Evolutionary conservation across 2,329 filamentous ascomycete genomes (phyloP), one percentile per base, ranked within the genome.

Genomic region (Blastomyces silverae): DNA sequence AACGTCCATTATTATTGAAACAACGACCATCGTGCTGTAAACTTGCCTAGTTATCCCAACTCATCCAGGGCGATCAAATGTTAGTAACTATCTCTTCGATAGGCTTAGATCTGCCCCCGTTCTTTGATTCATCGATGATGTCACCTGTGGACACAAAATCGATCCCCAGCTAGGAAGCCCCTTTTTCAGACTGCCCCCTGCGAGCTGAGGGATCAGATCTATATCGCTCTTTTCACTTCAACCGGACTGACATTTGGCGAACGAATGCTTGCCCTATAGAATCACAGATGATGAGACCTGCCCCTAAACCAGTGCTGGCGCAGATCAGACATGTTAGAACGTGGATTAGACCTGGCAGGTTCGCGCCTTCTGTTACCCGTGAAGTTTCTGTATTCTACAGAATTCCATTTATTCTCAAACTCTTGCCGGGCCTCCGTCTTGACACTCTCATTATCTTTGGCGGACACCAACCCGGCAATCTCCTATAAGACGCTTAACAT

Each of bases 301-400:
- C 31, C 31, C 31, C 31, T 34, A 4, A 34, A 34, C 31, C 31
- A 34, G 31, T 34, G 31, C 31, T 34, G 31, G 6, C 31, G 31
- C 61, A 70, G 59, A 70, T 69, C 42, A 64, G 65, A 50, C 56
- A 64, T 55, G 42, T 69, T 64, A 64, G 67, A 57, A 66, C 65
- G 31, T 15, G 37, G 65, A 44, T 57, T 58, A 31, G 31, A 62
- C 7, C 3, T 34, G 20, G 0, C 31, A 58, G 22, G 34, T 31
- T 5, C 31, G 5, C 31, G 31, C 31, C 31, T 31, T 31, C 31
- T 31, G 31, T 5, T 31, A 31, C 5, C 5, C 2, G 5, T 31
- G 31, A 31, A 31, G 8, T 22, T 20, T 31, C 52, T 56, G 61
- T 66, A 46, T 64, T 48, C 53, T 67, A 67, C 63, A 60, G 59